Evolutionary conservation across 2,329 filamentous ascomycete species (phyloP).

Genomic region (Seiridium cupressi): DNA sequence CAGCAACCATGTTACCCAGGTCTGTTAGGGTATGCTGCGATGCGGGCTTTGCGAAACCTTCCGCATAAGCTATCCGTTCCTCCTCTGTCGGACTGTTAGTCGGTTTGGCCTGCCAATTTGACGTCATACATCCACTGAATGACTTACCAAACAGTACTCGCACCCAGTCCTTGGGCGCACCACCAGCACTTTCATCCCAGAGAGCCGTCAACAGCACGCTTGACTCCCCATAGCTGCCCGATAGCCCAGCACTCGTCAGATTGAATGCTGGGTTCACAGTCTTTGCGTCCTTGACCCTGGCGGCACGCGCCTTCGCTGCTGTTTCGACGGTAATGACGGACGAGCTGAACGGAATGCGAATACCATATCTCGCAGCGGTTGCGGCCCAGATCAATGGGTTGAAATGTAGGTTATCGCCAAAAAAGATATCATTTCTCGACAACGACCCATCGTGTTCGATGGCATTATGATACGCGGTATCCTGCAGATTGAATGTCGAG

Average conservation of each 20-base stretch:
- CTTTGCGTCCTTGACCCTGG: not conserved
- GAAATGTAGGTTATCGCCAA: constrained; percentile 1
- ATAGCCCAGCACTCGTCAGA: not conserved
- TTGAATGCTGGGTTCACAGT: constrained; percentile 3
- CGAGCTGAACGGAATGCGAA: not conserved
- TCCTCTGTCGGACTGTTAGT: not conserved
- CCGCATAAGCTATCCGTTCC: not conserved
- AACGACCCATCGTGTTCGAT: constrained; percentile 4
- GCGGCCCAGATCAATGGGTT: constrained; percentile 4
- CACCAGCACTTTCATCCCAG: not conserved
- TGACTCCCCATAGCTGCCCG: not conserved
- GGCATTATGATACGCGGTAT: not conserved
- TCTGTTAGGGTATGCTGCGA: not conserved
- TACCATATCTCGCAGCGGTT: not conserved
- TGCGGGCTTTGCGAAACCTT: not conserved
- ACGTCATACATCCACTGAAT: not conserved
- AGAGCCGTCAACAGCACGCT: constrained; percentile 3
- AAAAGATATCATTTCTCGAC: constrained; percentile 1
- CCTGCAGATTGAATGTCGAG: constrained; percentile 6
- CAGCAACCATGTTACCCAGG: not conserved
- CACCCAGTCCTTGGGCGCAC: not conserved
- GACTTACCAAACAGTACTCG: constrained; percentile 3
- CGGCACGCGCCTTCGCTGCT: not conserved
- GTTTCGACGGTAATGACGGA: not conserved
- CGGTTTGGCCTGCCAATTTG: too few relatives aligned